These are phyloP conservation scores for Cucumis sativus DNA, from an alignment of 306 rosid genomes.

Conservation along the genomic window Cucumber_9930_V3 NC_026658.2:25641001-25641500, in stretches of 20 bases:
- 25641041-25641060: background rate
- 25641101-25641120: conserved; percentile 22
- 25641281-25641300: conserved; percentile 31
- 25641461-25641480: conserved; percentile 14
- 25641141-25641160: conserved; percentile 34
- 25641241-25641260: conserved; percentile 25
- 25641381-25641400: conserved; percentile 32
- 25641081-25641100: background rate
- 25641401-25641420: conserved; percentile 34
- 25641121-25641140: conserved; percentile 28
- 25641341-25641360: conserved; percentile 28
- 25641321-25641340: conserved; percentile 27
- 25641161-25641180: conserved; percentile 33
- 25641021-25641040: conserved; percentile 15
- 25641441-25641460: conserved; percentile 34
- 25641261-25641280: conserved; percentile 29
- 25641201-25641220: conserved; percentile 24
- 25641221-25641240: conserved; percentile 25
- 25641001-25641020: conserved; percentile 23
- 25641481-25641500: background rate
- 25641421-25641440: conserved; percentile 31
- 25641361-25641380: conserved; percentile 26
- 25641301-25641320: conserved; percentile 25
- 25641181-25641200: conserved; percentile 28
- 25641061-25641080: background rate